These are phyloP conservation scores for Przewalskia tangutica DNA, from an alignment of 257 asterid genomes.

Conservation along the genomic window DNA sequence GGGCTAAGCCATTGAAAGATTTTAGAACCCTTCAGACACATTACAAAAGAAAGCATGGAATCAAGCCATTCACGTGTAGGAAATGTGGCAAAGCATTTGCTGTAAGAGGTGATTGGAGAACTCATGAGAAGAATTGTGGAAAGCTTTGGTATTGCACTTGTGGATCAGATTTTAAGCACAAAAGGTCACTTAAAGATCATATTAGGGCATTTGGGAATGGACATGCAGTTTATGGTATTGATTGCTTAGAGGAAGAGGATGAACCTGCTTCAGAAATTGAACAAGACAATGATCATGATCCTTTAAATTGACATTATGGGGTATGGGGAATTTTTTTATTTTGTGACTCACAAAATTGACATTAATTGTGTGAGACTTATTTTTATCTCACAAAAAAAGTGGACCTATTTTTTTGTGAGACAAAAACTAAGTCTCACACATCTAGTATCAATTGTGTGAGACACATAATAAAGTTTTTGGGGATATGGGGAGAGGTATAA, in stretches of 20 bases:
- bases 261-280: constrained; percentile 40
- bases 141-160: constrained; percentile 45
- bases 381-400: background rate
- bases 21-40: constrained; percentile 43
- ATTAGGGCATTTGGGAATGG: constrained; percentile 39
- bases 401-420: background rate
- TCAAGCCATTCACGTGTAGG: constrained; percentile 38
- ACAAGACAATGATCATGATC: constrained; percentile 23
- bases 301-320: background rate
- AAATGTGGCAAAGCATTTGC: constrained; percentile 44
- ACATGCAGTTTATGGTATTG: constrained; percentile 34
- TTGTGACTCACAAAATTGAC: background rate
- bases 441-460: background rate
- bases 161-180: constrained; percentile 43
- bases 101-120: constrained; percentile 46
- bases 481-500: background rate
- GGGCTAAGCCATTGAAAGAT: constrained; percentile 37
- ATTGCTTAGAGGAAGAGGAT: constrained; percentile 35
- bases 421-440: background rate
- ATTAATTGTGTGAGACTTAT: background rate
- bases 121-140: constrained; percentile 44
- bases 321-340: background rate
- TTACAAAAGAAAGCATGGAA: constrained; percentile 38
- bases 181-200: constrained; percentile 41
- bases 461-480: background rate